Base-by-base conservation (phyloP, 148 eudicot species). In the Polygonum aviculare region DNA sequence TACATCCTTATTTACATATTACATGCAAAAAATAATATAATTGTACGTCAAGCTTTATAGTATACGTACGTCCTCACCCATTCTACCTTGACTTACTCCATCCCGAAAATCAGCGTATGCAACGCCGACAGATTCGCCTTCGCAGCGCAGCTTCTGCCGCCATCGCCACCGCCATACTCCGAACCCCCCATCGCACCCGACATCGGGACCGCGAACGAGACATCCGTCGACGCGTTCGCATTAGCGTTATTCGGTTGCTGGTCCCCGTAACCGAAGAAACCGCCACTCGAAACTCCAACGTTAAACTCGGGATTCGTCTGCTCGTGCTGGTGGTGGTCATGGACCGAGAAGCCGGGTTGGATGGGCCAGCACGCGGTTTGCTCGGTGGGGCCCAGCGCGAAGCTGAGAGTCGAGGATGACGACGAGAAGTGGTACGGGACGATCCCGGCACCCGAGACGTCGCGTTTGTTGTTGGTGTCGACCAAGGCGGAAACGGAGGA, bases 41-140 rank as follows among this genome's bases (percentile, higher is more conserved):
- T 50, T 16, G 18, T 50, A 50, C 55, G 19, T 49, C 12, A 50
- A 26, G 31, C n/a, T 50, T 0, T 2, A 14, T 50, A 50, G 55
- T 15, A 15, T 50, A 50, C 55, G 19, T 50, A 50, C 55, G 19
- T 50, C 15, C 55, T 50, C n/a, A 16, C 55, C 47, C 7, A 44
- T 6, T 44, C 47, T 7, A 44, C 47, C 47, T 44, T 44, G 9
- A 1, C 38, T 84, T 82, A 90, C 77, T 92, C 97, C 83, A 92
- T 83, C 72, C 97, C 94, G 72, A 87, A 90, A 70, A 92, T 92
- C 38, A 94, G 87, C 74, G 88, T 87, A 80, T 88, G 97, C 50
- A 85, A 72, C 10, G 72, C 44, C 5, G 45, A 67, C 6, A 67
- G 72, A 67, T 33, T 67, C 16, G 72, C 44, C 5, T 67, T 67